Conservation (phyloP, 2,329 filamentous ascomycete genomes). For the Coccinonectria pachysandricola region DNA sequence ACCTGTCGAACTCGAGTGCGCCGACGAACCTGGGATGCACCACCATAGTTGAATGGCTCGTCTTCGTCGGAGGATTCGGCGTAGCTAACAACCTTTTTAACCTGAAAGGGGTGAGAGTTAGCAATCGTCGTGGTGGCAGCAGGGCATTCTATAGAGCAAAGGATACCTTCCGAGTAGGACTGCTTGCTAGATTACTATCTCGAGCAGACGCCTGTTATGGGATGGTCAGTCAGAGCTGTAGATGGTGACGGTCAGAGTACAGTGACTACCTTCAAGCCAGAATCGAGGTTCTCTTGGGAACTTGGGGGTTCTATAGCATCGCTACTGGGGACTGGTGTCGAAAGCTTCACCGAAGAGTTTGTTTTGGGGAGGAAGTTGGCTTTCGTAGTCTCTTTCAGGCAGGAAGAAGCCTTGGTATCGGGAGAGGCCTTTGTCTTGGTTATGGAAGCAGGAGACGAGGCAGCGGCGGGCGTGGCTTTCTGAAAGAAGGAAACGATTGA, state of each 20-base stretch:
- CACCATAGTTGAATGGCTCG: slow-evolving; percentile 50
- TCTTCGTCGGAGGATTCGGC: slow-evolving; percentile 77
- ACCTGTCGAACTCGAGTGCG: slow-evolving; percentile 43
- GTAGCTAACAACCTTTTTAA: slow-evolving; percentile 59
- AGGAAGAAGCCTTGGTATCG: slow-evolving; percentile 22
- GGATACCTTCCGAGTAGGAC: slow-evolving; percentile 68
- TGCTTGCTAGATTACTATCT: slow-evolving; percentile 49
- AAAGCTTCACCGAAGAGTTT: slow-evolving; percentile 28
- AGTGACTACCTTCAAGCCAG: slow-evolving; percentile 10
- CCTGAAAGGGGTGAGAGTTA: slow-evolving; percentile 22
- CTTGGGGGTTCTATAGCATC: slow-evolving; percentile 58
- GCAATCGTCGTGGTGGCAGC: not conserved
- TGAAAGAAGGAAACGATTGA: slow-evolving; percentile 36
- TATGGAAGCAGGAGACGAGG: slow-evolving; percentile 22
- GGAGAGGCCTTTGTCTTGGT: slow-evolving; percentile 25
- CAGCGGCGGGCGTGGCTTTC: slow-evolving; percentile 28
- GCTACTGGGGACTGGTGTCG: slow-evolving; percentile 74
- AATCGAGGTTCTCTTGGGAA: slow-evolving; percentile 54
- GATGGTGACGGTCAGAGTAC: slow-evolving; percentile 3
- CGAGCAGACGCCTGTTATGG: slow-evolving; percentile 29
- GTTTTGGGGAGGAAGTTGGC: slow-evolving; percentile 33
- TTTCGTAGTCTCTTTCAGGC: slow-evolving; percentile 31
- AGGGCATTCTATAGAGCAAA: too few species aligned
- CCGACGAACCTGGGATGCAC: slow-evolving; percentile 27
- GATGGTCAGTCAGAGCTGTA: slow-evolving; percentile 24